Percentiles rank a stretch among this genome's conserved stretches.
phyloP scores from a whole-genome alignment of 2,329 filamentous ascomycete genomes.

The Lasiodiplodia sp. region DNA sequence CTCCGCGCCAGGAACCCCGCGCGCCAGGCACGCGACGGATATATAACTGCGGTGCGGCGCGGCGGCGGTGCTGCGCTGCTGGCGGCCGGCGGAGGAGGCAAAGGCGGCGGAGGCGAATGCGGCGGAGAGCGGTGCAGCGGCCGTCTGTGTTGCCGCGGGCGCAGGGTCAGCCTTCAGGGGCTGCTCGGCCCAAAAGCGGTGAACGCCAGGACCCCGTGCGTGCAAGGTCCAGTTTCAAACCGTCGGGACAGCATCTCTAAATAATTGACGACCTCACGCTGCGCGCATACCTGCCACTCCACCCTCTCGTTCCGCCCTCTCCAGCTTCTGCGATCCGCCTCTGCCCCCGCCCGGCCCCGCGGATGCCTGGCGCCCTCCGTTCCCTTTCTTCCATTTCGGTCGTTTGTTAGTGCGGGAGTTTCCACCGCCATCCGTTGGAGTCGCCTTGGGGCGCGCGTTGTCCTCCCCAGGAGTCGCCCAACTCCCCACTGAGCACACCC shows the following conservation, averaged over 20 bases:
- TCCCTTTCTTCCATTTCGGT: conserved; percentile 12
- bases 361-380: conserved; percentile 15
- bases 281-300: not conserved
- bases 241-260: conserved; percentile 28
- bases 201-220: conserved; percentile 22
- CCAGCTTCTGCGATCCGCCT: conserved; percentile 7
- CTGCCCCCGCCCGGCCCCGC: conserved; percentile 7
- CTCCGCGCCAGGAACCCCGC: conserved; percentile 6
- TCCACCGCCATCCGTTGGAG: conserved; percentile 22
- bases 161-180: conserved; percentile 19
- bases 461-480: conserved; percentile 25
- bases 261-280: conserved; percentile 15
- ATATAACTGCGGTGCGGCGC: not conserved
- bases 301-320: not conserved
- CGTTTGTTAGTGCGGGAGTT: conserved; percentile 21
- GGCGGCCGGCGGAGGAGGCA: not conserved
- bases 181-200: conserved; percentile 19
- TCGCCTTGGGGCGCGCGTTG: conserved; percentile 27
- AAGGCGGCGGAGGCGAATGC: not conserved
- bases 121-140: conserved; percentile 1
- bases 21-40: not conserved
- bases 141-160: not conserved
- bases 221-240: conserved; percentile 27
- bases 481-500: conserved; percentile 15
- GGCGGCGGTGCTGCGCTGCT: not conserved